Base-by-base conservation (phyloP, 176 grass and related monocot species). In the Panicum miliaceum region DNA sequence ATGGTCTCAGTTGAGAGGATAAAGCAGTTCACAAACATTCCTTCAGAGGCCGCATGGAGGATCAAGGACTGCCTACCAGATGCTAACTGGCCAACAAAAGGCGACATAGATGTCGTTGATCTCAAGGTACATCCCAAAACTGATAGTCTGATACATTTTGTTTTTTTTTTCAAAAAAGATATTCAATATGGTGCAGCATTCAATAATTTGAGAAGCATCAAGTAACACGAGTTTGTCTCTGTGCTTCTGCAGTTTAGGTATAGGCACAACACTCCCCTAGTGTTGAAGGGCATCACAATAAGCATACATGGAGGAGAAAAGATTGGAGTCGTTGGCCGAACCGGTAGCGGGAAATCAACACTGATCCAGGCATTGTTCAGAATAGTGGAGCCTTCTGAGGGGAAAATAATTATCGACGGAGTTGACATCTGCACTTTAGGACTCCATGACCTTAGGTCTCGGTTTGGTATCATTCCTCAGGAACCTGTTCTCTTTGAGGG, bases 1-100 rank as follows among this genome's bases (percentile, higher is more conserved):
- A 99, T 96, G 93, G 93, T 99, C 10, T 96, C 96, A 0, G 96
- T 96, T 2, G 96, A 99, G 90, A 90, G 96, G 84, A 96, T 99
- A 85, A 99, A 92, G 70, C 96, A 99, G 34, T 99, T 99, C 78
- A 87, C 88, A 74, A 99, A 81, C 86, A 99, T 99, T 62, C 81
- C 96, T 38, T 92, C 88, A 34, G 96, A 99, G 81, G 85, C 91
- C 12, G 74, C 84, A 63, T 99, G 96, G 96, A 77, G 90, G 76
- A 91, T 99, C 42, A 89, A 96, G 57, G 86, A 92, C 48, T 89
- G 93, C 26, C 81, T 95, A 20, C 91, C 89, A 37, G 75, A 68
- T 16, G 73, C 91, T 89, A 86, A 90, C 73, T 99, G 93, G 96
- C 96, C 96, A 54, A 77, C 81, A 41, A 93, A 78, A 88, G 93